Evolutionary conservation across 495 filamentous ascomycete genomes (phyloP), one percentile per base, ranked within the genome.

Genomic region (Annulohypoxylon nitens): DNA sequence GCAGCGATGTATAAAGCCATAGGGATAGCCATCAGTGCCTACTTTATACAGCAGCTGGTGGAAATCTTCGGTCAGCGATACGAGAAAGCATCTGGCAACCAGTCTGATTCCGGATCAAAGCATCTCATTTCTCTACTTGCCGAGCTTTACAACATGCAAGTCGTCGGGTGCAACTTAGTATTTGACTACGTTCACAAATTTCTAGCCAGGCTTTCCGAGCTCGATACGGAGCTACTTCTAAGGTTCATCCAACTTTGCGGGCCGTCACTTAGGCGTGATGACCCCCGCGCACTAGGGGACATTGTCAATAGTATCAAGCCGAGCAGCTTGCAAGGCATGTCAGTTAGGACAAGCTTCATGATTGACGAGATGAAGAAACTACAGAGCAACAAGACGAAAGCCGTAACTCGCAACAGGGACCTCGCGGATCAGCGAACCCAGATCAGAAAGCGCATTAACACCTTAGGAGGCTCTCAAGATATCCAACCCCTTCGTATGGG

Each of bases 281-380:
- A 99, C 74, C 93, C 95, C 0, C 90, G 91, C 23, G 86, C 95
- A n/a, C 80, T 98, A 41, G 97, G 97, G 80, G 93, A 97, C 68
- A 97, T 99, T 63, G 92, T 97, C 9, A 75, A 91, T 18, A 85
- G 93, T 61, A 89, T 97, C 63, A 93, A 94, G 72, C 89, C 89
- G 10, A 87, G 90, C 8, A 86, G 93, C 11, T 81, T 88, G 6
- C 89, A 87, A 57, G 90, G 87, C 50, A 84, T 97, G 16, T 95
- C 93, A 12, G 92, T 97, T 10, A 90, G 96, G 55, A 97, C 95
- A 0, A 97, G 92, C 70, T 98, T 98, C 82, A 98, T 98, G 97
- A 94, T 99, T 54, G 96, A 98, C 70, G 95, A 92, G 2, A 96
- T 99, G 77, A 94, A 93, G 68, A 91, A 96, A 75, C 85, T 98